Evolutionary conservation across 2,329 filamentous ascomycete species (phyloP).

Genomic region (Aspergillus ochraceus): DNA sequence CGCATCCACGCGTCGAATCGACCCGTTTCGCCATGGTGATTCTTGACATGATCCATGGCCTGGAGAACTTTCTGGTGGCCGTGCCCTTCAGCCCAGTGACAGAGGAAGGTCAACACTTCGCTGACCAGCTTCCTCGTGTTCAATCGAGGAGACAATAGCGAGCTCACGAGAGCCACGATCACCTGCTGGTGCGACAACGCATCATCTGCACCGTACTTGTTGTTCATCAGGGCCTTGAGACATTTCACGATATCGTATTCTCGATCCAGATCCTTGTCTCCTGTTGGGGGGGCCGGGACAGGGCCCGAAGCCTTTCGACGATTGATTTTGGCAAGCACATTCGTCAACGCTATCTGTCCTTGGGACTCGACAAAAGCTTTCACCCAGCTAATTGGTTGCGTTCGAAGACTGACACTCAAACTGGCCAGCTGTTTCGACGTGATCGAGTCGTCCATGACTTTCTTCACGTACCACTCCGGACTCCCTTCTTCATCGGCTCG

Average conservation of each 20-base stretch:
- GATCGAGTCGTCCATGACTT: constrained; percentile 93
- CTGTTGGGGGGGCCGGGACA: constrained; percentile 59
- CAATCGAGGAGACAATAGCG: constrained; percentile 81
- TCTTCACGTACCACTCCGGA: constrained; percentile 96
- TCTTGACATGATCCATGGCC: constrained; percentile 88
- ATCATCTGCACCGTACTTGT: constrained; percentile 97
- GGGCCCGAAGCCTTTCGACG: constrained; percentile 76
- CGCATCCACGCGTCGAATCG: constrained; percentile 99
- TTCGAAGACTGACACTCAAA: constrained; percentile 89
- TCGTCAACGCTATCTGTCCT: constrained; percentile 92
- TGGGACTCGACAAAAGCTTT: constrained; percentile 96
- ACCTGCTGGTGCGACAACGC: constrained; percentile 87
- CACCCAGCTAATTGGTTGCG: constrained; percentile 97
- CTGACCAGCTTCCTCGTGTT: constrained; percentile 93
- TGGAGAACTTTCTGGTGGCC: constrained; percentile 93
- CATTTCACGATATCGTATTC: constrained; percentile 99
- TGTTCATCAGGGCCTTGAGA: constrained; percentile 97
- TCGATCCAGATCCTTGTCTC: constrained; percentile 79
- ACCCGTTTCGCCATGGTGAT: constrained; percentile 84
- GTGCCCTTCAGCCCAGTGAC: constrained; percentile 86
- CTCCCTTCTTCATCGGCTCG: constrained; percentile 92
- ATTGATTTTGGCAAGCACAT: constrained; percentile 90
- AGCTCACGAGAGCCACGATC: constrained; percentile 81
- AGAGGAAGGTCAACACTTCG: constrained; percentile 93
- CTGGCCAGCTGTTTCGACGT: constrained; percentile 89